These are phyloP conservation scores for Grifola frondosa DNA, from an alignment of 1,284 basidiomycete genomes.

Conservation along the genomic window DNA sequence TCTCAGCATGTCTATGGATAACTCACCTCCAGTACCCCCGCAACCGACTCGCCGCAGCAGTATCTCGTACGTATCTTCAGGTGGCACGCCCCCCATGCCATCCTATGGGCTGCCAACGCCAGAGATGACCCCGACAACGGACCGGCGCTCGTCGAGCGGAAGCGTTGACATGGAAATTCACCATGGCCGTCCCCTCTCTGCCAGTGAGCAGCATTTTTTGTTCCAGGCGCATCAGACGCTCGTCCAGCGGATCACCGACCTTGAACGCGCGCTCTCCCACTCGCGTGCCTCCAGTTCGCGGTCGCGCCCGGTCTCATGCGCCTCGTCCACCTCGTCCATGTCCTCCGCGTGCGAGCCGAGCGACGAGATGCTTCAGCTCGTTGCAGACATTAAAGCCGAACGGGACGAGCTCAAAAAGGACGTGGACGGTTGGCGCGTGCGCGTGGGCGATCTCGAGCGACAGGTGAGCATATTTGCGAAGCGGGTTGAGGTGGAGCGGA, in stretches of 20 bases:
- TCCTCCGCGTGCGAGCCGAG: slow-evolving; percentile 36
- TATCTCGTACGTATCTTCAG: slow-evolving; percentile 67
- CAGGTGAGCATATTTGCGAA: slow-evolving; percentile 56
- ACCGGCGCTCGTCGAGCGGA: slow-evolving; percentile 24
- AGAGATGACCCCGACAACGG: slow-evolving; percentile 63
- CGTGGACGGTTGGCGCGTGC: slow-evolving; percentile 71
- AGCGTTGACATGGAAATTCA: slow-evolving; percentile 32
- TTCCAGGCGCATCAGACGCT: slow-evolving; percentile 78
- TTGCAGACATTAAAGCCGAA: slow-evolving; percentile 75
- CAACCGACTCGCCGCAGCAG: slow-evolving; percentile 49
- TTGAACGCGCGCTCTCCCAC: slow-evolving; percentile 64
- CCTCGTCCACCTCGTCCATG: slow-evolving; percentile 46
- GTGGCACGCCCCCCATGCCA: slow-evolving; percentile 38
- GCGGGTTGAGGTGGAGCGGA: slow-evolving; percentile 67
- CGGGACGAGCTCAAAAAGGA: slow-evolving; percentile 77
- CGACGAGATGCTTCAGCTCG: slow-evolving; percentile 72
- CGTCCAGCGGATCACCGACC: slow-evolving; percentile 73
- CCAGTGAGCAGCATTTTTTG: slow-evolving; percentile 78
- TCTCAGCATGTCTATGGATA: slow-evolving; percentile 28
- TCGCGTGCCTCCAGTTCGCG: slow-evolving; percentile 36
- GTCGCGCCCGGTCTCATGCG: slow-evolving; percentile 53
- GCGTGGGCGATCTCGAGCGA: slow-evolving; percentile 67
- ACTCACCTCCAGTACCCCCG: slow-evolving; percentile 9
- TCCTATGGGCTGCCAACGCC: slow-evolving; percentile 62
- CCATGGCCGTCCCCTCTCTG: slow-evolving; percentile 48